Evolutionary conservation across 2,329 filamentous ascomycete species (phyloP), one percentile per base, ranked within the genome.

Genomic region (Hypoxylon rubiginosum): DNA sequence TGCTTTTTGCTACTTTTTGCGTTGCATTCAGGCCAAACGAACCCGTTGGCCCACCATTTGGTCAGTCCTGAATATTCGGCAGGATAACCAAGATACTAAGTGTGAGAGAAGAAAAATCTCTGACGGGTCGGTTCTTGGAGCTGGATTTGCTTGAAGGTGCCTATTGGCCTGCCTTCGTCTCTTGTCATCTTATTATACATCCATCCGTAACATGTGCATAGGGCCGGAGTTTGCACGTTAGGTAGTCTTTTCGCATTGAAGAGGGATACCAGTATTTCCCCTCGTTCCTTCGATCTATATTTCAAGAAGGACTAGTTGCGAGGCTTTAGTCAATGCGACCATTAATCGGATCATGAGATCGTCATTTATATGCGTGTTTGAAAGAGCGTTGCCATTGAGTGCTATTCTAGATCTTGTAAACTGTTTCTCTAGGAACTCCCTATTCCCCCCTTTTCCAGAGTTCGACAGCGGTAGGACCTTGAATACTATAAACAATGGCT

Each of bases 221-320:
- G 45, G 26, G 21, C 54, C 45, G 67, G 67, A 67, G 67, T 69
- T 63, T 34, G 39, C 39, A 28, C 11, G 7, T 46, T 48, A 49
- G n/a, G 39, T 34, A n/a, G 39, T 59, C 59, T 56, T 21, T 66
- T 57, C 46, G 15, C 28, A 57, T 55, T 46, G 21, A 30, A 54
- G 24, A 49, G 58, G 58, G 54, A 56, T 36, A 24, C 32, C 51
- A 43, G 7, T 28, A 3, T 30, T 39, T 28, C 13, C 15, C 24
- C 43, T 21, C 7, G 30, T 45, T 50, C 48, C 32, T 41, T 62
- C 32, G 15, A 32, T 53, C 49, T 54, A 24, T 51, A 19, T 56
- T 39, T n/a, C 36, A 13, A 52, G 49, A 50, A n/a, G 21, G 26
- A 51, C 11, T 19, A 51, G n/a, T 21, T 36, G 34, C 28, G 66